Base-by-base conservation (phyloP, 305 asterid genomes). In the Fraxinus sp. region DNA sequence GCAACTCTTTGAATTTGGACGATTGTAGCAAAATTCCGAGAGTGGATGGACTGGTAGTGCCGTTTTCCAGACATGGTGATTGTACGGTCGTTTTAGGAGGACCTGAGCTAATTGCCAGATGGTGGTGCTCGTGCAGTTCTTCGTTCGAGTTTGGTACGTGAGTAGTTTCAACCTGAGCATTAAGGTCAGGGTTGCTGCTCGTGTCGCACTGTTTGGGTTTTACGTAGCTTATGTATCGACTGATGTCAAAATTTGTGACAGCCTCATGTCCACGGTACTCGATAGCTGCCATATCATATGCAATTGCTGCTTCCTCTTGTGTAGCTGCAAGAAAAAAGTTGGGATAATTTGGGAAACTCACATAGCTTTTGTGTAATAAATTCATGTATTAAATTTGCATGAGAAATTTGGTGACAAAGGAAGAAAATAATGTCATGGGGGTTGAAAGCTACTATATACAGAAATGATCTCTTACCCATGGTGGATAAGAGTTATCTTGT, bases 241-340 rank as follows among this genome's bases (percentile, higher is more conserved):
- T 91, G 30, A 94, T 91, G 90, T 94, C 97, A 82, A 96, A 96
- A 82, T 96, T 96, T 59, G 99, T 96, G 59, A 96, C 93, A 11
- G 99, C 99, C 79, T 92, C 93, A 32, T 88, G 88, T 30, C 99
- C 99, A 0, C 99, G 95, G 78, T 96, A 92, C 86, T 96, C 94
- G 74, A 96, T 91, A 0, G 99, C 99, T 57, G 99, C 99, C 92
- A 90, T 87, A 89, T 96, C 99, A 33, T 96, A 96, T 1, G 99
- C 99, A 0, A 90, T 86, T 46, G 99, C 99, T 0, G 99, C 99
- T 88, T 94, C 99, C 77, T 96, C 99, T 87, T 96, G 95, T 3
- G 98, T 96, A 75, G 97, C 99, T 96, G 84, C 84, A 82, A 16
- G 14, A 7, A 80, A 36, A 20, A 78, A 52, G 41, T 71, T 46